These are phyloP conservation scores for Withania somnifera DNA, from an alignment of 305 asterid species.

Conservation along the genomic window DNA sequence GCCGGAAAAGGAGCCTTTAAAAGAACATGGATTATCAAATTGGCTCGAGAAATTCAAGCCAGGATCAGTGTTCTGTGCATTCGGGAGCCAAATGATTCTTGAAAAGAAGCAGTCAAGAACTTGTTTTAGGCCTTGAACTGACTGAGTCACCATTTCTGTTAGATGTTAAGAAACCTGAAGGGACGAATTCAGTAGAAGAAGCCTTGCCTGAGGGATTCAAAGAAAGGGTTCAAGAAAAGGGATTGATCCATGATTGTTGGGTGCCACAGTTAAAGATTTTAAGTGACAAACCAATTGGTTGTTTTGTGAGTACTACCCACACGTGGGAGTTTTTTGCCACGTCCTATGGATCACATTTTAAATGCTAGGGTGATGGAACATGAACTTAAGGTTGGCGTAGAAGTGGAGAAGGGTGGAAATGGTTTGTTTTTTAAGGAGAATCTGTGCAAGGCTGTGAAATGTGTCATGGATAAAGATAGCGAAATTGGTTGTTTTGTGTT, in stretches of 20 bases:
- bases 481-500: neutral
- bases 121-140: constrained; percentile 51
- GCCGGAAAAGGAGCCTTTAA: constrained; percentile 9
- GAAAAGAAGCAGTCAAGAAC: constrained; percentile 39
- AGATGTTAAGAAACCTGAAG: constrained; percentile 23
- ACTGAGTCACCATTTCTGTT: constrained; percentile 45
- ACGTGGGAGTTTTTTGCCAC: constrained; percentile 12
- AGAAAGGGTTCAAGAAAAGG: neutral
- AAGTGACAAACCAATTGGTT: constrained; percentile 11
- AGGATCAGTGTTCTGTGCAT: constrained; percentile 41
- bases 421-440: neutral
- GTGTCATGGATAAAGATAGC: neutral
- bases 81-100: constrained; percentile 45
- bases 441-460: constrained; percentile 4
- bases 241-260: neutral
- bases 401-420: constrained; percentile 7
- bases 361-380: neutral
- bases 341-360: neutral
- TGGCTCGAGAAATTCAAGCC: constrained; percentile 37
- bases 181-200: neutral
- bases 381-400: neutral
- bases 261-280: constrained; percentile 2
- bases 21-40: constrained; percentile 26
- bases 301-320: neutral
- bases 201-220: constrained; percentile 8